phyloP scores from a whole-genome alignment of 2,329 filamentous ascomycete species.

The Macrophomina tecta region DNA sequence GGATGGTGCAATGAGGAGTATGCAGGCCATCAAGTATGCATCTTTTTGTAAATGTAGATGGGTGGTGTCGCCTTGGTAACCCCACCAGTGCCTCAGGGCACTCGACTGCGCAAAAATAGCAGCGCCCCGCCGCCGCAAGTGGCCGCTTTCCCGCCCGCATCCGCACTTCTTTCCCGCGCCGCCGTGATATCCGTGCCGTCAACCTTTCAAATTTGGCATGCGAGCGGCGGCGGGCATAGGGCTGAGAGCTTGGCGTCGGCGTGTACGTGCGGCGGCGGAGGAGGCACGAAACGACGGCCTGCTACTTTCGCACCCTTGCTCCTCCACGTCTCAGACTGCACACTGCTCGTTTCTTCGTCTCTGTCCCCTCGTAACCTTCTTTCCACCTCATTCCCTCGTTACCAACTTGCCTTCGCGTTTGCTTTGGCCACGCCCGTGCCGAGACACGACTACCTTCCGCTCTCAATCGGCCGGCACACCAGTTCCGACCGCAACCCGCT shows the following conservation, averaged over 20 bases:
- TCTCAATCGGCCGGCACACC: constrained; percentile 1
- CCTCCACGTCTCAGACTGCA: background rate
- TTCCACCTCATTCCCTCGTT: background rate
- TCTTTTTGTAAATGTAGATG: too few species aligned
- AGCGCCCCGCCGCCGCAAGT: background rate
- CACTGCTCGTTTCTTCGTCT: background rate
- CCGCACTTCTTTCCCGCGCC: background rate
- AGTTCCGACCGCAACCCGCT: background rate
- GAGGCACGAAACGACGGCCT: background rate
- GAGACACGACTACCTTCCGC: background rate
- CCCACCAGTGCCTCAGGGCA: too few species aligned
- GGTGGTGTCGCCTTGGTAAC: too few species aligned
- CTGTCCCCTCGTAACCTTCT: background rate
- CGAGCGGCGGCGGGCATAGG: constrained; percentile 4
- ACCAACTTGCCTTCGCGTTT: too few species aligned
- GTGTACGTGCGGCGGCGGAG: background rate
- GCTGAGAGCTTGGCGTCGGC: constrained; percentile 2
- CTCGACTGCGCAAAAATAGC: background rate
- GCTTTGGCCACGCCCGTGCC: too few species aligned
- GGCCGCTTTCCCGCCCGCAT: background rate
- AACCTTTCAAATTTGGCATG: background rate
- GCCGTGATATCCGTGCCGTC: background rate
- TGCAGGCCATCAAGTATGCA: too few species aligned
- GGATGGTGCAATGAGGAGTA: too few species aligned
- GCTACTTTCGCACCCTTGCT: background rate